phyloP scores from a whole-genome alignment of 1,139 yeast species.

The Arxiozyma bovina region DNA sequence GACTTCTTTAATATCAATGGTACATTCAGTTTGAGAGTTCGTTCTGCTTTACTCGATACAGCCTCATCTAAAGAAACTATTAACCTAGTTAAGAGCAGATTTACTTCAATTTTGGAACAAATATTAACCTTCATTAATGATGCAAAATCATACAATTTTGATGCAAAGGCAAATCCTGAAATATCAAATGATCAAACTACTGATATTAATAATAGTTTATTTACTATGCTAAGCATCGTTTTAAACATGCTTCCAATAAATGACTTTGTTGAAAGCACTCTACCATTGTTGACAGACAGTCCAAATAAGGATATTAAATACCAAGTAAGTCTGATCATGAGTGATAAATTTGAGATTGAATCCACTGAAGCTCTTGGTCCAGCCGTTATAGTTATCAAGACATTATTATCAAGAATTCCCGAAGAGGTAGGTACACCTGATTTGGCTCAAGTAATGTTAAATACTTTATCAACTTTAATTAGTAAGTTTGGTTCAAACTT shows the following conservation, averaged over 20 bases:
- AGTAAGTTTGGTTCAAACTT: slow-evolving; percentile 51
- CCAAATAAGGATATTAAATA: slow-evolving; percentile 36
- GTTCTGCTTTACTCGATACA: slow-evolving; percentile 46
- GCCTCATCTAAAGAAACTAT: slow-evolving; percentile 28
- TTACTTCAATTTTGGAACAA: slow-evolving; percentile 39
- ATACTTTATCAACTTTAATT: slow-evolving; percentile 55
- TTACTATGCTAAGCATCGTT: slow-evolving; percentile 49
- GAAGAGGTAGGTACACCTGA: slow-evolving; percentile 36
- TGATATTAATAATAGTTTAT: slow-evolving; percentile 30
- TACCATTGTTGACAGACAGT: slow-evolving; percentile 36
- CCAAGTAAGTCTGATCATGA: slow-evolving; percentile 52
- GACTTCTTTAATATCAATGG: slow-evolving; percentile 39
- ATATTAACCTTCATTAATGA: slow-evolving; percentile 30
- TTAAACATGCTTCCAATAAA: slow-evolving; percentile 67
- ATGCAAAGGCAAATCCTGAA: slow-evolving; percentile 1
- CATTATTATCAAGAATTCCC: slow-evolving; percentile 40
- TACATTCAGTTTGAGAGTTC: slow-evolving; percentile 50
- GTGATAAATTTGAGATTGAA: slow-evolving; percentile 63
- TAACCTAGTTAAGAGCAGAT: slow-evolving; percentile 33
- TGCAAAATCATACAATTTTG: background rate
- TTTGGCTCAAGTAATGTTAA: slow-evolving; percentile 60
- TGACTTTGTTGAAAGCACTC: slow-evolving; percentile 57
- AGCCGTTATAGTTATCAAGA: slow-evolving; percentile 42
- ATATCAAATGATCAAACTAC: slow-evolving; percentile 12
- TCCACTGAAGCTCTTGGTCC: slow-evolving; percentile 48